Evolutionary conservation across 2,329 filamentous ascomycete genomes (phyloP), one percentile per base, ranked within the genome.

Genomic region (Fusarium veterinarium): DNA sequence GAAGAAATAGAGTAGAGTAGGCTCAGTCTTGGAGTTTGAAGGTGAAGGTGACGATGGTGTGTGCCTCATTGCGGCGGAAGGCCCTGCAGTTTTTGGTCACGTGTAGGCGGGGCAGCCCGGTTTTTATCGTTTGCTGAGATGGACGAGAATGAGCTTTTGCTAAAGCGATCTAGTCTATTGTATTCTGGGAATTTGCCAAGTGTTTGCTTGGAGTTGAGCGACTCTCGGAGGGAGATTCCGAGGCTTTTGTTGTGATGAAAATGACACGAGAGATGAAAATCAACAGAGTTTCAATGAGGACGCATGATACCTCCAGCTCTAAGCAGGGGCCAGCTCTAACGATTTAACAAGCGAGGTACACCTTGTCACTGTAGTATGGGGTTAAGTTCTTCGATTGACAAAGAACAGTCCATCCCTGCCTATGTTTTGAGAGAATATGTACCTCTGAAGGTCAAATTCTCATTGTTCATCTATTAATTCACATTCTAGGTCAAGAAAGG

Each of bases 21-120:
- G 76, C 73, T 78, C 76, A 74, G 62, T 72, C 67, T 76, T 71
- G 71, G 46, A 67, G 70, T 76, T 75, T 74, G 72, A 71, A 72
- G 70, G 72, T 73, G 67, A 73, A 71, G 73, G 74, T 76, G 76
- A 74, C 67, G 78, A 79, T 74, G 57, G 68, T 74, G 72, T 79
- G 79, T 71, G 77, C 76, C 77, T 78, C 72, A 48, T 69, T 65
- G 72, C 69, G 57, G 71, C 61, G 60, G 66, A 73, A 71, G 73
- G 69, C 72, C 67, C 68, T 72, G 67, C 61, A 72, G 60, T 71
- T 69, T 30, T 41, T 25, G 67, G 74, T 82, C 80, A 82, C 80
- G 80, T 82, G 80, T 74, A 62, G 68, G 78, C 76, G 78, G 79
- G 79, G 79, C 76, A 78, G 60, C 67, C 61, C 65, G 63, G 53